Conservation (phyloP, 1,139 yeast genomes). For the Meyerozyma carpophila region DNA sequence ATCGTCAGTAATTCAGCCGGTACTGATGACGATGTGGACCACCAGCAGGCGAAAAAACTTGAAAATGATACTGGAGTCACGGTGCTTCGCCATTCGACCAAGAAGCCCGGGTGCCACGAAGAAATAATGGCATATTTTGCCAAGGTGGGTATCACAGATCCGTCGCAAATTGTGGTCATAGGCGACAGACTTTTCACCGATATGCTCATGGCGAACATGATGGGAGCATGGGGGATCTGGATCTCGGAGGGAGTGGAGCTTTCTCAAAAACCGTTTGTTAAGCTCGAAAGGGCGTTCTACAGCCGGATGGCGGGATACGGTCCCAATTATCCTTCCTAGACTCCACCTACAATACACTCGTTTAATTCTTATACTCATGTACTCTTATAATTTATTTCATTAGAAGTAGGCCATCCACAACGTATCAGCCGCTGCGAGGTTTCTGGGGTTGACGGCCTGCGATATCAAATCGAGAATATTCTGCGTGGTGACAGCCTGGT, state of each 20-base stretch:
- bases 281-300: conserved; percentile 46
- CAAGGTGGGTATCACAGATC: conserved; percentile 37
- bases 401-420: conserved; percentile 94
- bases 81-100: conserved; percentile 71
- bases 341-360: not conserved
- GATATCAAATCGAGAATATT: conserved; percentile 86
- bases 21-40: conserved; percentile 63
- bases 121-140: conserved; percentile 64
- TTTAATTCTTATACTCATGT: not conserved
- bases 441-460: conserved; percentile 94
- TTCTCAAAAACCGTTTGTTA: conserved; percentile 46
- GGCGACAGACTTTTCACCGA: conserved; percentile 93
- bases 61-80: conserved; percentile 69
- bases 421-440: conserved; percentile 87
- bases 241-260: conserved; percentile 67
- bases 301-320: conserved; percentile 13
- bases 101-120: conserved; percentile 83
- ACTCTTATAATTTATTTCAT: not conserved
- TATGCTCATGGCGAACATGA: conserved; percentile 86
- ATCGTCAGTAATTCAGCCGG: conserved; percentile 96
- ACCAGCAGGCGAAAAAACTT: conserved; percentile 57
- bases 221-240: conserved; percentile 90
- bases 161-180: conserved; percentile 71
- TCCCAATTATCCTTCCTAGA: not conserved
- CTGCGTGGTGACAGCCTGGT: conserved; percentile 83